These are phyloP conservation scores for Phyllosticta citrichinensis DNA, from an alignment of 2,329 filamentous ascomycete species.

Conservation along the genomic window DNA sequence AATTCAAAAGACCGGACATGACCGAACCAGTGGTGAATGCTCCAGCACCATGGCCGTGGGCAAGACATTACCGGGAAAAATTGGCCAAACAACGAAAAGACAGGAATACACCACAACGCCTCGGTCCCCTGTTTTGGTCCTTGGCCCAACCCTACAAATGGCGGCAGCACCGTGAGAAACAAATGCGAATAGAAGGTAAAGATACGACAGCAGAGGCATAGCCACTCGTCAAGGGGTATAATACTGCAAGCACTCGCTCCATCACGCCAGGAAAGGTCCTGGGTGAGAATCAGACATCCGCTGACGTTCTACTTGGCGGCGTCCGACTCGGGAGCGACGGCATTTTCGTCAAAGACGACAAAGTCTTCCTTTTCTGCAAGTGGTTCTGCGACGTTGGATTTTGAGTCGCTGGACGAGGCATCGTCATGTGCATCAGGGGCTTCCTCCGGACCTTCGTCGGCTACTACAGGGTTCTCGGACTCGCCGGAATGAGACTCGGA, in stretches of 20 bases:
- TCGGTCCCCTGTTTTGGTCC: constrained; percentile 1
- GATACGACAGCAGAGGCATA: background rate
- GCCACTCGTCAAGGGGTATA: constrained; percentile 5
- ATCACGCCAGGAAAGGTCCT: background rate
- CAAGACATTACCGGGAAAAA: background rate
- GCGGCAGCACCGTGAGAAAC: background rate
- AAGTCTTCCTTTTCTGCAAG: background rate
- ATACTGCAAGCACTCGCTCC: constrained; percentile 6
- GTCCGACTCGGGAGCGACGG: background rate
- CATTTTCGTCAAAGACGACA: constrained; percentile 2
- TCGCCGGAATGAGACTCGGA: background rate
- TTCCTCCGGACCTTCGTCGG: background rate
- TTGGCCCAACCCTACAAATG: background rate
- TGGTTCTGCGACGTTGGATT: background rate
- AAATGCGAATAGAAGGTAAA: background rate
- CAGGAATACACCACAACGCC: constrained; percentile 1
- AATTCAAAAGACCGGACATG: background rate
- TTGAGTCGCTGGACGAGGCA: background rate
- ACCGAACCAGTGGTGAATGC: background rate
- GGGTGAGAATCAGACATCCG: background rate
- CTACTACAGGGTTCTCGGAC: background rate
- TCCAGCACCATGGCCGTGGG: background rate
- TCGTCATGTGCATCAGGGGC: background rate
- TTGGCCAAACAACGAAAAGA: background rate
- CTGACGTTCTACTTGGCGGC: background rate